Conservation (phyloP, 1,139 yeast genomes). For the Suhomyces bribrorum region DNA sequence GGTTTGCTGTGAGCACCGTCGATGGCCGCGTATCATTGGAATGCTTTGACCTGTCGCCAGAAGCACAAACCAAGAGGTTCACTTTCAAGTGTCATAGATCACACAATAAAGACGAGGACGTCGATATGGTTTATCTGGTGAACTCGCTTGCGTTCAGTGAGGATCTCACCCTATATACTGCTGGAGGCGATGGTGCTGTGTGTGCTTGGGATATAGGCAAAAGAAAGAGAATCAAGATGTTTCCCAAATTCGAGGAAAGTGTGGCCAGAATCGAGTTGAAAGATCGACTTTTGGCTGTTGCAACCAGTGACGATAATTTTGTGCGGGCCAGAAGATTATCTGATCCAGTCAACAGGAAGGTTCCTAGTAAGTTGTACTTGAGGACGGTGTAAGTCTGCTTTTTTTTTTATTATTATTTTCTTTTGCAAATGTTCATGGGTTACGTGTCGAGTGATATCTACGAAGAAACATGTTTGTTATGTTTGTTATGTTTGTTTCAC, state of each 20-base stretch:
- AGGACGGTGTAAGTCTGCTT: too few relatives aligned
- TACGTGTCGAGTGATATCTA: too few relatives aligned
- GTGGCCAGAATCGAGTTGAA: slow-evolving; percentile 53
- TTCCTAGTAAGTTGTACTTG: slow-evolving; percentile 17
- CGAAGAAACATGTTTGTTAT: too few relatives aligned
- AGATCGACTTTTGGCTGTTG: slow-evolving; percentile 52
- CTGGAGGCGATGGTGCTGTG: slow-evolving; percentile 76
- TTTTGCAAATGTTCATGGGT: too few relatives aligned
- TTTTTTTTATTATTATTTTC: too few relatives aligned
- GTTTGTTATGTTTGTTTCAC: too few relatives aligned
- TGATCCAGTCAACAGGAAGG: slow-evolving; percentile 13
- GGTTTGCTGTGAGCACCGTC: slow-evolving; percentile 77
- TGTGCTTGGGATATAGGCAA: slow-evolving; percentile 76
- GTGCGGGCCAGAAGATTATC: slow-evolving; percentile 17
- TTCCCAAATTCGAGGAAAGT: slow-evolving; percentile 47
- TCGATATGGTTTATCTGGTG: slow-evolving; percentile 75
- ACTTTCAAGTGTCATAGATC: slow-evolving; percentile 84
- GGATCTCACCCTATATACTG: slow-evolving; percentile 55
- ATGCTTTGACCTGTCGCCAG: slow-evolving; percentile 56
- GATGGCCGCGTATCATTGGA: slow-evolving; percentile 90
- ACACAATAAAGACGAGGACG: slow-evolving; percentile 40
- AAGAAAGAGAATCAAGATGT: slow-evolving; percentile 62
- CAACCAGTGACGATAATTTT: slow-evolving; percentile 57
- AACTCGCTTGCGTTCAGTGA: slow-evolving; percentile 64
- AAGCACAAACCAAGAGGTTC: slow-evolving; percentile 52